Percentiles rank a stretch among this genome's conserved stretches.
Conservation (phyloP, 768 basidiomycete genomes). For the Auricularia sp. region DNA sequence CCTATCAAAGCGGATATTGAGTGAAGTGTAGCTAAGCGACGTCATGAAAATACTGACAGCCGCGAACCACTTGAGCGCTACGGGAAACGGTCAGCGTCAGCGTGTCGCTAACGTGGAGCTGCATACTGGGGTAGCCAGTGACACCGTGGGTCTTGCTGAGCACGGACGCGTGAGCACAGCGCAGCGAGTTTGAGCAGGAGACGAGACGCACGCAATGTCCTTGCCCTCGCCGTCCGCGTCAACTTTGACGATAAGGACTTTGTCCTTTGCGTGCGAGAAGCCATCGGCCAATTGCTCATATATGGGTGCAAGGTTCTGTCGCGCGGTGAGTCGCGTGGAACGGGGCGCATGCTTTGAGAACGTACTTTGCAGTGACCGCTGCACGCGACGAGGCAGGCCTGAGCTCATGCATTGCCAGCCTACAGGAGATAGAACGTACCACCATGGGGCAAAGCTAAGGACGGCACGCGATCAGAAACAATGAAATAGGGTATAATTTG, state of each 20-base stretch:
- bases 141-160: slow-evolving; percentile 52
- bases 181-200: not conserved
- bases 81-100: slow-evolving; percentile 4
- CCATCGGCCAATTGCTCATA: slow-evolving; percentile 88
- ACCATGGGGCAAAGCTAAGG: slow-evolving; percentile 78
- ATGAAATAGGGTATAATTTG: not conserved
- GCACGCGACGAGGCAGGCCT: not conserved
- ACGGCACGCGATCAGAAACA: not conserved
- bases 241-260: slow-evolving; percentile 82
- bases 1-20: slow-evolving; percentile 20
- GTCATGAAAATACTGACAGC: not conserved
- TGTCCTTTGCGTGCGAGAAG: slow-evolving; percentile 68
- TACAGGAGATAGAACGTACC: slow-evolving; percentile 35
- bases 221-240: slow-evolving; percentile 86
- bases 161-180: not conserved
- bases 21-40: not conserved
- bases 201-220: slow-evolving; percentile 42
- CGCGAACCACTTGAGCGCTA: slow-evolving; percentile 87
- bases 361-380: slow-evolving; percentile 84
- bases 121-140: slow-evolving; percentile 79
- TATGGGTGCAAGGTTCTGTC: slow-evolving; percentile 72
- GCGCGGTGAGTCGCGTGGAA: not conserved
- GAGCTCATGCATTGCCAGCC: not conserved
- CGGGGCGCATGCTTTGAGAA: not conserved
- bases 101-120: not conserved